Evolutionary conservation across 768 basidiomycete species (phyloP).

Genomic region (Kwoniella newhampshirensis): DNA sequence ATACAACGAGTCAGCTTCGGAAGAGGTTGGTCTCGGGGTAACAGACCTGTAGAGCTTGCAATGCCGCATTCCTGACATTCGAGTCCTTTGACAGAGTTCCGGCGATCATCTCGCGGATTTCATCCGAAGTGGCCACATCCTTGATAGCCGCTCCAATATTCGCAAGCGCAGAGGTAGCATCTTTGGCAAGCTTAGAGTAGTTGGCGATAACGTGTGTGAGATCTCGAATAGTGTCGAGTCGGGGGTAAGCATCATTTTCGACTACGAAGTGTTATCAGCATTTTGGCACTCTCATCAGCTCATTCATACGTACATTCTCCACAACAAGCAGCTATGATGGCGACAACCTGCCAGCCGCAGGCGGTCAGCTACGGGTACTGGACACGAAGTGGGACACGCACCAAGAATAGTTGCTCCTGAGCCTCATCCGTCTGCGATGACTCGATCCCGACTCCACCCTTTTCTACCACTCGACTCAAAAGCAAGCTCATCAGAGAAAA

Average conservation of each 20-base stretch:
- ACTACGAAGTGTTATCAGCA: constrained; percentile 57
- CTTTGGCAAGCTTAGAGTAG: constrained; percentile 78
- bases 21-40: neutral
- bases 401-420: constrained; percentile 76
- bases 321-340: constrained; percentile 54
- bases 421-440: constrained; percentile 68
- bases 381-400: constrained; percentile 56
- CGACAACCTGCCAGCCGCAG: constrained; percentile 45
- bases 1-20: neutral
- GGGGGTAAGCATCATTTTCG: constrained; percentile 69
- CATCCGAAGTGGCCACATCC: constrained; percentile 63
- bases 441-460: constrained; percentile 66
- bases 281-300: neutral
- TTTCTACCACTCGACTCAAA: constrained; percentile 65
- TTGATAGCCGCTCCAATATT: constrained; percentile 79
- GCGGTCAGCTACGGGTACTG: constrained; percentile 51
- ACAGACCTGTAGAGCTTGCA: constrained; percentile 83
- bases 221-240: constrained; percentile 65
- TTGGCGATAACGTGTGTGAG: constrained; percentile 71
- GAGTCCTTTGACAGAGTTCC: constrained; percentile 83
- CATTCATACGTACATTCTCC: constrained; percentile 65
- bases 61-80: constrained; percentile 78
- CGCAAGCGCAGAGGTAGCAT: constrained; percentile 74
- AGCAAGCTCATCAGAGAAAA: constrained; percentile 80
- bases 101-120: constrained; percentile 65